Conservation (phyloP, 805 yeast species). For the Saturnispora sanitii region DNA sequence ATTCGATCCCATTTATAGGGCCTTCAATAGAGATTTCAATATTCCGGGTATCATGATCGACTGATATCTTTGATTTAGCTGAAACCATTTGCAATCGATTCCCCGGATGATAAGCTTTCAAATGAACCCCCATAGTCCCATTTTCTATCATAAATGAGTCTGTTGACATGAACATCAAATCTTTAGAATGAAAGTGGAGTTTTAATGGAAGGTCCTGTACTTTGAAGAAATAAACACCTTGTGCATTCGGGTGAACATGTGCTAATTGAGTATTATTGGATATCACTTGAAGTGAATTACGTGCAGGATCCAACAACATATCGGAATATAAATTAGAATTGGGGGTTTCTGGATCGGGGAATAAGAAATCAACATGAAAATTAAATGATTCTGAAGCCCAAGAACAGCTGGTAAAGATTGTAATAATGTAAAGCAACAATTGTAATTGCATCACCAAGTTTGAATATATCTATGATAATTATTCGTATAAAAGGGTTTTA, state of each 20-base stretch:
- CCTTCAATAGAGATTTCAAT: not conserved
- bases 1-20: not conserved
- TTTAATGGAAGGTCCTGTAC: not conserved
- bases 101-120: not conserved
- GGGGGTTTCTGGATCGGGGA: not conserved
- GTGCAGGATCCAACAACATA: constrained; percentile 2
- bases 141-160: not conserved
- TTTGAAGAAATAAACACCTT: not conserved
- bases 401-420: not conserved
- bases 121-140: not conserved
- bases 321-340: not conserved
- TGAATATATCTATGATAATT: not conserved
- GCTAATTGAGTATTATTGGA: not conserved
- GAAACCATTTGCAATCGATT: not conserved
- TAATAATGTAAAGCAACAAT: not conserved
- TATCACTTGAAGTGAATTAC: constrained; percentile 3
- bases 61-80: not conserved
- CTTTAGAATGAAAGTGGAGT: constrained; percentile 5
- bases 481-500: not conserved
- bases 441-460: not conserved
- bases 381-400: not conserved
- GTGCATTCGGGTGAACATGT: not conserved
- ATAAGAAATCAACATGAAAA: not conserved
- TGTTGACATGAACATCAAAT: constrained; percentile 6
- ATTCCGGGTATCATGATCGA: not conserved